Evolutionary conservation across 306 rosid genomes (phyloP).

Genomic region (Heteromeles arbutifolia): DNA sequence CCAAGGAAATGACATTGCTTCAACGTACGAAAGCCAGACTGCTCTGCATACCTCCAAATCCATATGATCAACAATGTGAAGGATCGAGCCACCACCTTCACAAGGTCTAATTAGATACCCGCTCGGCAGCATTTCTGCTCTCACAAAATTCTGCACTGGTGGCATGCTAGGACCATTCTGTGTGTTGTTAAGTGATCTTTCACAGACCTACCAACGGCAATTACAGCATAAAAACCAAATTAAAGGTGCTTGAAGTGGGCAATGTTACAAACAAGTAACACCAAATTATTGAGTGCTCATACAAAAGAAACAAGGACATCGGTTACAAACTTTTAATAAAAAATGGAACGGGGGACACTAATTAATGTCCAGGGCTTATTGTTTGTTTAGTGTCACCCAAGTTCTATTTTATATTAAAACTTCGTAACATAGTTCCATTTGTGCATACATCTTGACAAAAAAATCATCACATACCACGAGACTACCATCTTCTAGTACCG

Average conservation of each 20-base stretch:
- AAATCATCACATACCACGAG: conserved; percentile 63
- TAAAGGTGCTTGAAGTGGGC: neutral
- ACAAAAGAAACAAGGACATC: neutral
- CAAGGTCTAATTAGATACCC: conserved; percentile 94
- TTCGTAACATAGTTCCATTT: neutral
- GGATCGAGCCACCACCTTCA: conserved; percentile 95
- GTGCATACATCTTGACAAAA: neutral
- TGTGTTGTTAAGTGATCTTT: conserved; percentile 96
- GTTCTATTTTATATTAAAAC: too few relatives aligned
- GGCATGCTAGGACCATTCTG: conserved; percentile 97
- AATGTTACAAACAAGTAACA: neutral
- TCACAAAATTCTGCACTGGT: conserved; percentile 76
- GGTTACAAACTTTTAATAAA: neutral
- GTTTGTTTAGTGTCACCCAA: neutral
- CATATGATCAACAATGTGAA: conserved; percentile 92
- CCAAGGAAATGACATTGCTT: neutral
- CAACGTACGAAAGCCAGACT: neutral
- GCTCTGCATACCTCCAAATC: conserved; percentile 62
- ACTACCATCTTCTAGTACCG: conserved; percentile 92
- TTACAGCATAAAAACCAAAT: conserved; percentile 7
- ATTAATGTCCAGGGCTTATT: neutral
- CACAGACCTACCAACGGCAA: conserved; percentile 61
- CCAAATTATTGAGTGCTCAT: neutral
- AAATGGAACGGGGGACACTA: neutral
- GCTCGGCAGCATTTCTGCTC: conserved; percentile 90